phyloP scores from a whole-genome alignment of 139 green algal genomes.

The Asterochloris sp. region DNA sequence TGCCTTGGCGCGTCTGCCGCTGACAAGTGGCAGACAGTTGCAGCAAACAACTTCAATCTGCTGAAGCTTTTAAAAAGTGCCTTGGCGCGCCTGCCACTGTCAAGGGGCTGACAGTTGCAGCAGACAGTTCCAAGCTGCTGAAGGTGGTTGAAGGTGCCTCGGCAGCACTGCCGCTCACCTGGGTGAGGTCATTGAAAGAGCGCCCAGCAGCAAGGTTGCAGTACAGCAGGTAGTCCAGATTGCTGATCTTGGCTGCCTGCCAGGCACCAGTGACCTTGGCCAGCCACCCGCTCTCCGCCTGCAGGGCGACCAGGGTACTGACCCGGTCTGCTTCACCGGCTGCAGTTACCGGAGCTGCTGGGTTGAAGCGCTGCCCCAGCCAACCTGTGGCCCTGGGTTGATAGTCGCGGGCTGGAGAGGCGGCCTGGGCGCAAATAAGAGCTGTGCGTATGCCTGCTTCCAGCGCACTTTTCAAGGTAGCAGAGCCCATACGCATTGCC shows the following conservation, averaged over 20 bases:
- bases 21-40: not conserved
- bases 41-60: not conserved
- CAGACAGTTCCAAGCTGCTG: not conserved
- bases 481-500: no score
- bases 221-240: constrained; percentile 83
- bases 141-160: not conserved
- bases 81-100: not conserved
- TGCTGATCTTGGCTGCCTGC: constrained; percentile 58
- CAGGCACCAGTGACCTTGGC: constrained; percentile 66
- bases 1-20: no score
- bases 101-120: not conserved
- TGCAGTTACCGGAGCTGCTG: not conserved
- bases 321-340: not conserved
- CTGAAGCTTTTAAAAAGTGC: not conserved
- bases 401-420: no score
- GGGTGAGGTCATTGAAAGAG: constrained; percentile 83
- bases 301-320: not conserved
- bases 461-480: no score
- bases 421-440: no score
- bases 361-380: not conserved
- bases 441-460: no score
- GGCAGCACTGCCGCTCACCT: constrained; percentile 14
- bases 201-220: constrained; percentile 83
- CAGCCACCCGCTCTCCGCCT: constrained; percentile 57
- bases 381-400: not conserved